phyloP scores from a whole-genome alignment of 139 green algal genomes.

The Coelastrella sp. region DNA sequence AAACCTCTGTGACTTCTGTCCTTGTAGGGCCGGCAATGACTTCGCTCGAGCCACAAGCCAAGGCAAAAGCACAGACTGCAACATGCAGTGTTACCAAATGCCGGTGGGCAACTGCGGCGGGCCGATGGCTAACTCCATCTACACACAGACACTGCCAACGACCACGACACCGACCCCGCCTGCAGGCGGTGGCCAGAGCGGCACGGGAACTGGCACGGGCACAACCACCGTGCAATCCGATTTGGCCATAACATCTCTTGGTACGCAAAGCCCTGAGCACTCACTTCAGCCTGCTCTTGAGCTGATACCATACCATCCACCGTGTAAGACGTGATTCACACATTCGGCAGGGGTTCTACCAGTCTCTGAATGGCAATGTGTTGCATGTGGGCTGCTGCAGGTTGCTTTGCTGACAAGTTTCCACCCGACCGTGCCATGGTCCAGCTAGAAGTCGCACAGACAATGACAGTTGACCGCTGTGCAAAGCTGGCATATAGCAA shows the following conservation, averaged over 20 bases:
- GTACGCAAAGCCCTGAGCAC: too few relatives aligned
- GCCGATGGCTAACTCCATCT: neutral
- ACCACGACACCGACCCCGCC: neutral
- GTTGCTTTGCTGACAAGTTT: constrained; percentile 16
- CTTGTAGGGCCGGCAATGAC: neutral
- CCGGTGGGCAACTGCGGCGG: neutral
- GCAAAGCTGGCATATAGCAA: neutral
- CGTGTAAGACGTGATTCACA: too few relatives aligned
- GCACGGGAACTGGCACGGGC: too few relatives aligned
- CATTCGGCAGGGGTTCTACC: too few relatives aligned
- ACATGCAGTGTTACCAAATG: neutral
- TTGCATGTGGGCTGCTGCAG: too few relatives aligned
- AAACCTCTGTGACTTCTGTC: neutral
- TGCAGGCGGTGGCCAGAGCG: too few relatives aligned
- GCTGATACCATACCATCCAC: too few relatives aligned
- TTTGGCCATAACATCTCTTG: too few relatives aligned
- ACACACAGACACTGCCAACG: neutral
- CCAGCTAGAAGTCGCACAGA: neutral
- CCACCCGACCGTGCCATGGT: neutral
- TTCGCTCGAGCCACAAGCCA: neutral
- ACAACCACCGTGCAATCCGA: too few relatives aligned
- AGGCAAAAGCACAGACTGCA: constrained; percentile 1
- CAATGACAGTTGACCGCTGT: neutral
- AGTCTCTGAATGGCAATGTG: too few relatives aligned
- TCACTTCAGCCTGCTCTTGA: too few relatives aligned